Percentiles rank a stretch among this genome's conserved stretches.
Evolutionary conservation across 2,329 filamentous ascomycete genomes (phyloP).

Genomic region (Ilyonectria robusta): DNA sequence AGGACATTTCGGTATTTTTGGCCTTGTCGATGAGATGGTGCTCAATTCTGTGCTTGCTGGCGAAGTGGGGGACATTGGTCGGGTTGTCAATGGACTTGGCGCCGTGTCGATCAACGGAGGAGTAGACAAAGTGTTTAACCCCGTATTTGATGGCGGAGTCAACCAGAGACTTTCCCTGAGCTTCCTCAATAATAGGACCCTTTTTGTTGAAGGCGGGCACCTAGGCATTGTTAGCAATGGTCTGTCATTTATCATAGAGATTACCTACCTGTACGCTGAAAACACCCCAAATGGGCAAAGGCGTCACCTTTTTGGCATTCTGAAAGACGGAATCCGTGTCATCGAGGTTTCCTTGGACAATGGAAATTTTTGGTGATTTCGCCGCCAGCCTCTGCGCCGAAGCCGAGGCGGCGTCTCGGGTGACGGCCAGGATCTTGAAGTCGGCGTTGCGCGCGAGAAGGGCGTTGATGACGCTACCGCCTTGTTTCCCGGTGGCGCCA

Average conservation of each 20-base stretch:
- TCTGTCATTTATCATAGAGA: neutral
- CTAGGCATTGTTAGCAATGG: constrained; percentile 10
- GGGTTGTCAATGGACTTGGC: constrained; percentile 63
- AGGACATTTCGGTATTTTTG: constrained; percentile 48
- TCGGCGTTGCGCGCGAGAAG: constrained; percentile 50
- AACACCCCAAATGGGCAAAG: constrained; percentile 67
- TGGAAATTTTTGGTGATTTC: constrained; percentile 62
- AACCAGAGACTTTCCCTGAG: constrained; percentile 70
- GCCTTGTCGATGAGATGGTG: constrained; percentile 66
- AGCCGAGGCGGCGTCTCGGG: constrained; percentile 66
- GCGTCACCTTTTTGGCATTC: constrained; percentile 49
- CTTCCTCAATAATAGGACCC: constrained; percentile 32
- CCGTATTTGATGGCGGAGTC: constrained; percentile 67
- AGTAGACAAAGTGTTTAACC: constrained; percentile 73
- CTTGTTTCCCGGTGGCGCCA: constrained; percentile 57
- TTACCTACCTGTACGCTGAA: constrained; percentile 69
- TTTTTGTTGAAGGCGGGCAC: constrained; percentile 29
- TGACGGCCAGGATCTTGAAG: constrained; percentile 71
- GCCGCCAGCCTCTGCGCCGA: constrained; percentile 63
- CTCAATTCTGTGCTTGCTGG: constrained; percentile 72
- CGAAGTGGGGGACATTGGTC: constrained; percentile 73
- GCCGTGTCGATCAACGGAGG: constrained; percentile 72
- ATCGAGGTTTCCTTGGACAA: constrained; percentile 72
- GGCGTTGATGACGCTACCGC: constrained; percentile 52
- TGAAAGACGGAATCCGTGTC: constrained; percentile 65